Conservation (phyloP, 495 filamentous ascomycete species). For the Neurospora intermedia region DNA sequence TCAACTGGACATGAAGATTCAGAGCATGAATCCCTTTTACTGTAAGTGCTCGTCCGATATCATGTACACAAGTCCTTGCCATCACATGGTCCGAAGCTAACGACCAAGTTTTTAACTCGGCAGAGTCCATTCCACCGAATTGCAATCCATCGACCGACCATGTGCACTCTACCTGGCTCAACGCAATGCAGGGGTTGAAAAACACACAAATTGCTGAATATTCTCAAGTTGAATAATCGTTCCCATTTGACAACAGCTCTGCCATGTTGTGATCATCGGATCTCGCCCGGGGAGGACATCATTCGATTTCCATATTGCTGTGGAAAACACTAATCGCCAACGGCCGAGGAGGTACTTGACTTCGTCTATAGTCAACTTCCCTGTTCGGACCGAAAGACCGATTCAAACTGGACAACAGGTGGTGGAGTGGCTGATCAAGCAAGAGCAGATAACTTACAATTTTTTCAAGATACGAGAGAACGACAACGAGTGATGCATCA, state of each 20-base stretch:
- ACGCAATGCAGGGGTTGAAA: background rate
- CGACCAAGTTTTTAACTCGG: background rate
- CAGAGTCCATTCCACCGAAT: background rate
- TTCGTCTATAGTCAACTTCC: background rate
- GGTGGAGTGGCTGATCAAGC: background rate
- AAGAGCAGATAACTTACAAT: background rate
- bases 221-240: background rate
- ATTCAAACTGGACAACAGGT: background rate
- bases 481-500: background rate
- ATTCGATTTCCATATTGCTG: background rate
- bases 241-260: background rate
- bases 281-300: background rate
- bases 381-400: background rate
- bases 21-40: background rate
- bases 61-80: background rate
- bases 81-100: background rate
- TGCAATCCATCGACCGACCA: background rate
- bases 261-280: background rate
- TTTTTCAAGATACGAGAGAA: background rate
- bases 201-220: background rate
- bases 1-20: background rate
- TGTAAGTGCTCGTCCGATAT: background rate
- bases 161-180: background rate
- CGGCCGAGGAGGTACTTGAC: background rate
- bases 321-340: background rate